Evolutionary conservation across 2,329 filamentous ascomycete genomes (phyloP), one percentile per base, ranked within the genome.

Genomic region (Epichloe gansuensis): DNA sequence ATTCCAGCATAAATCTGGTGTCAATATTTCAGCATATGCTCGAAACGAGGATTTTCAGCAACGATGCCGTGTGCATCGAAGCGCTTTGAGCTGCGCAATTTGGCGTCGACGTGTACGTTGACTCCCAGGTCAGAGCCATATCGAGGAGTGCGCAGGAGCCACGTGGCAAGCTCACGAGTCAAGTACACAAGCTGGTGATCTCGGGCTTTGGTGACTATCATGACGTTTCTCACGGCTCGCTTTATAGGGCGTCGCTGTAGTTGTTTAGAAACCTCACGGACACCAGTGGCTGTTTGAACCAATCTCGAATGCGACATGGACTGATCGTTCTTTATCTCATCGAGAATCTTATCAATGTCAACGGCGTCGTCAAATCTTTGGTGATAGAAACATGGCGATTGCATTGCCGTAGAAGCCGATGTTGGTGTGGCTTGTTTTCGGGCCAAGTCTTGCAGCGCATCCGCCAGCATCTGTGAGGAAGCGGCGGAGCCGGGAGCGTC

Each of bases 141-240:
- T 47, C 93, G 82, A 12, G 93, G 90, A 3, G 90, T 96, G 56
- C 79, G 80, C 55, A 98, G 78, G 37, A 98, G 76, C 89, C 91
- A 98, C 60, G 84, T 81, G 11, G 91, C 77, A 54, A 98, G 74
- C 66, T 98, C 90, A 54, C 88, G 81, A 2, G 93, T 98, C 59
- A 96, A 75, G 60, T 86, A 81, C 37, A 98, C 91, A 15, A 98
- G 78, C 60, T 88, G 83, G 65, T 98, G 97, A 71, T 98, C 93
- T 57, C 93, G 83, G 23, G 93, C 93, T 71, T 97, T 98, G 56
- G 93, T 98, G 58, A 98, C 88, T 63, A 98, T 95, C 93, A 98
- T 97, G 63, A 98, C 81, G 66, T 89, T 96, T 63, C 82, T 83
- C 46, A 98, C 91, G 11, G 91, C 91, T 59, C 91, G 85, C 70